Evolutionary conservation across 768 basidiomycete species (phyloP).

Genomic region (Nidula microcarpa): DNA sequence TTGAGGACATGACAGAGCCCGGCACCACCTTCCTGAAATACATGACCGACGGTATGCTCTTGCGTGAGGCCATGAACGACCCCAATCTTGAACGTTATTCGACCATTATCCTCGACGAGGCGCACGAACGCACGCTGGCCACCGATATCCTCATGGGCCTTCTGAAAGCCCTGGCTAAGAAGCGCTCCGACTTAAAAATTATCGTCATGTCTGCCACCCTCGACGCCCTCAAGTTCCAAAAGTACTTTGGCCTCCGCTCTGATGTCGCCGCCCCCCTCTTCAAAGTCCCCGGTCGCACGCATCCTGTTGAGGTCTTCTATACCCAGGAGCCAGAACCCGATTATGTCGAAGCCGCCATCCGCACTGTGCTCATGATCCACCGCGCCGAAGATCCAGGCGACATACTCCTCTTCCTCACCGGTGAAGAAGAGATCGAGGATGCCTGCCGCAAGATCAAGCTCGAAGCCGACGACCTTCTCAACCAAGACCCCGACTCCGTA

Average conservation of each 20-base stretch:
- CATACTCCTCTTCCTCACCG: constrained; percentile 91
- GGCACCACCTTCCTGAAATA: constrained; percentile 96
- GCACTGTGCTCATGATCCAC: constrained; percentile 96
- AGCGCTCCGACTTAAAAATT: constrained; percentile 87
- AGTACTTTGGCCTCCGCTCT: constrained; percentile 70
- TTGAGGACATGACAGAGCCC: constrained; percentile 92
- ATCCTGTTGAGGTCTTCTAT: constrained; percentile 95
- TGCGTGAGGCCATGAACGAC: constrained; percentile 99
- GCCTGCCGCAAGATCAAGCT: constrained; percentile 90
- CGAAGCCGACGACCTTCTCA: constrained; percentile 82
- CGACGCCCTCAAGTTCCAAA: constrained; percentile 94
- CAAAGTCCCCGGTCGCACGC: constrained; percentile 90
- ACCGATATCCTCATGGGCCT: constrained; percentile 99
- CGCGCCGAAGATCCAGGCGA: constrained; percentile 93
- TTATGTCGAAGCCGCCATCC: constrained; percentile 95
- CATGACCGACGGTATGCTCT: constrained; percentile 99
- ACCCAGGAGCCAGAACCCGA: constrained; percentile 91
- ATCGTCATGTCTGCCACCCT: constrained; percentile 99
- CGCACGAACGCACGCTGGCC: constrained; percentile 95
- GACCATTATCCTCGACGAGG: constrained; percentile 98
- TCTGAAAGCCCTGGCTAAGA: constrained; percentile 78
- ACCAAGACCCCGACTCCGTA: constrained; percentile 67
- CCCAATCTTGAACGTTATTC: constrained; percentile 86
- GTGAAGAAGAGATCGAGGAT: constrained; percentile 98
- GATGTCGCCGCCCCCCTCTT: constrained; percentile 66